phyloP scores from a whole-genome alignment of 768 basidiomycete species.

The Boletus barrowsii region DNA sequence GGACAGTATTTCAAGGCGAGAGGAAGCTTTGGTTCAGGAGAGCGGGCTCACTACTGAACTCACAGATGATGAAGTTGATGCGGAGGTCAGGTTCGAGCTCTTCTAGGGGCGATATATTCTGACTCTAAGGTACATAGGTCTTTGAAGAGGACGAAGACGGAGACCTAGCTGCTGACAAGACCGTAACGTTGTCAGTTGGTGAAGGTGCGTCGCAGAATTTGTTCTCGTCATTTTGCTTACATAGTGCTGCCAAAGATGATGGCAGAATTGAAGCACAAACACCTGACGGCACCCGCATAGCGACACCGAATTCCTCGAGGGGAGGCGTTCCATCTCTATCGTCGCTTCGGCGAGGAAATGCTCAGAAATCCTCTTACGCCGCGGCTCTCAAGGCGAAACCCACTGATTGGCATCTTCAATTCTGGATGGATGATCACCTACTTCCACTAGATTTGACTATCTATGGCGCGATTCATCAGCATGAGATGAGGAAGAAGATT shows the following conservation, averaged over 20 bases:
- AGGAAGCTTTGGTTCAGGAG: slow-evolving; percentile 59
- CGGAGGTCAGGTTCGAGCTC: slow-evolving; percentile 44
- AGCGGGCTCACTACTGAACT: slow-evolving; percentile 70
- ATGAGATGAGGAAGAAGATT: slow-evolving; percentile 75
- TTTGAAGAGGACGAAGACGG: slow-evolving; percentile 85
- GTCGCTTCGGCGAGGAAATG: slow-evolving; percentile 31
- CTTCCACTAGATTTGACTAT: slow-evolving; percentile 88
- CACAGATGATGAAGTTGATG: slow-evolving; percentile 83
- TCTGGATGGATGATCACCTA: slow-evolving; percentile 85
- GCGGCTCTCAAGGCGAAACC: slow-evolving; percentile 92
- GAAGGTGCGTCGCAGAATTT: slow-evolving; percentile 52
- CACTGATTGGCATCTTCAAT: slow-evolving; percentile 95
- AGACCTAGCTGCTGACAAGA: slow-evolving; percentile 74
- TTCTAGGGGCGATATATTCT: slow-evolving; percentile 2
- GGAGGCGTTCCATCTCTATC: slow-evolving; percentile 40
- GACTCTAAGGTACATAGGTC: slow-evolving; percentile 41
- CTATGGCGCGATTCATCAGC: slow-evolving; percentile 94
- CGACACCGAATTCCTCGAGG: slow-evolving; percentile 71
- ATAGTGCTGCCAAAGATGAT: slow-evolving; percentile 56
- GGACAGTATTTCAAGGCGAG: slow-evolving; percentile 18
- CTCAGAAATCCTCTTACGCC: slow-evolving; percentile 74
- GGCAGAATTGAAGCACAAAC: slow-evolving; percentile 95
- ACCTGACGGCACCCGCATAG: slow-evolving; percentile 91
- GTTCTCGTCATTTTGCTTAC: slow-evolving; percentile 4
- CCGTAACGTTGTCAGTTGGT: slow-evolving; percentile 77